Evolutionary conservation across 306 rosid genomes (phyloP).

Genomic region (Cucumis hystrix): DNA sequence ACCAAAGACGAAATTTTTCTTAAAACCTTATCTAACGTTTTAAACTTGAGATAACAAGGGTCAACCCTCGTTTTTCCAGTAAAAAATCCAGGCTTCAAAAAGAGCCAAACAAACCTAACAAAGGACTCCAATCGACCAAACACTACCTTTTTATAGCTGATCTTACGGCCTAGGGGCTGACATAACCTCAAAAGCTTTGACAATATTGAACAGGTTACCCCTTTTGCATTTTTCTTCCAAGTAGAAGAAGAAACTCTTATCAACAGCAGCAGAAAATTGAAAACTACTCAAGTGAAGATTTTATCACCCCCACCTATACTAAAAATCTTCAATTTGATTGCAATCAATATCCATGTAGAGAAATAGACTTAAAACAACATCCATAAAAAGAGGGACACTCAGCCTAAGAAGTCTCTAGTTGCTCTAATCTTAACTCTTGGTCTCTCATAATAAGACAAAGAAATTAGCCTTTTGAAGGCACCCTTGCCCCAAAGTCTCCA

Average conservation of each 20-base stretch:
- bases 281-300: not conserved
- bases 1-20: too few species aligned
- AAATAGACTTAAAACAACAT: too few species aligned
- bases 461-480: not conserved
- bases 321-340: not conserved
- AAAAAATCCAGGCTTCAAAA: too few species aligned
- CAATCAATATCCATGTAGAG: not conserved
- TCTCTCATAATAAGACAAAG: not conserved
- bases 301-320: not conserved
- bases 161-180: not conserved
- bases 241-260: not conserved
- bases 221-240: not conserved
- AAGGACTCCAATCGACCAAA: too few species aligned
- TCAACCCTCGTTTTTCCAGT: too few species aligned
- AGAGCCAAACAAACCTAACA: too few species aligned
- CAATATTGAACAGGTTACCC: not conserved
- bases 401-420: not conserved
- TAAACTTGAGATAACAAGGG: too few species aligned
- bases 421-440: not conserved
- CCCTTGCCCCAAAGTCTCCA: not conserved
- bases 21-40: too few species aligned
- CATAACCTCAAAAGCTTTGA: not conserved
- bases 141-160: not conserved
- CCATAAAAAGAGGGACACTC: not conserved
- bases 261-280: not conserved